Conservation (phyloP, 148 eudicot genomes). For the Vaccinium myrtillus region DNA sequence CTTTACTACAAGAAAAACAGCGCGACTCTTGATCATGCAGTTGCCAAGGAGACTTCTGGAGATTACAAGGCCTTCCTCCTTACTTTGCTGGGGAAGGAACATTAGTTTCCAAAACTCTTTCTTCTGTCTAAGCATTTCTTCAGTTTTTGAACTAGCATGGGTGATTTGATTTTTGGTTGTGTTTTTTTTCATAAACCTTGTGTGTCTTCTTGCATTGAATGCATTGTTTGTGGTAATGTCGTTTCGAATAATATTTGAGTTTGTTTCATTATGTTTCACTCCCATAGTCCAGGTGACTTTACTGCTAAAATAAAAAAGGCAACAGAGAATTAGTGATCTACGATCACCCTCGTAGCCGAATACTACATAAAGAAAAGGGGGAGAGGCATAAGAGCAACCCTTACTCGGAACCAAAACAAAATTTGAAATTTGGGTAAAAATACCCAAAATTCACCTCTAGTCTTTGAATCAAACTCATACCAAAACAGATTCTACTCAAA, state of each 20-base stretch:
- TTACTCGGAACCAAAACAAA: too few species aligned
- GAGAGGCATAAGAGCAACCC: too few species aligned
- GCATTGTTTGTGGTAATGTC: background rate
- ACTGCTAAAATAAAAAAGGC: background rate
- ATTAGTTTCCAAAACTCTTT: slow-evolving; percentile 19
- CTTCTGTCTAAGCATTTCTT: background rate
- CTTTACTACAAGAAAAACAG: slow-evolving; percentile 53
- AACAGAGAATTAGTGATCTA: background rate
- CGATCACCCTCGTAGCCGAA: too few species aligned
- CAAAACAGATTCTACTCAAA: too few species aligned
- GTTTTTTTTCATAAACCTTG: background rate
- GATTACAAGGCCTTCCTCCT: slow-evolving; percentile 78
- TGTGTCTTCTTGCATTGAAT: background rate
- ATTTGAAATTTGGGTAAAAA: too few species aligned
- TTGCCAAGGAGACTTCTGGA: slow-evolving; percentile 64
- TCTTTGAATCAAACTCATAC: too few species aligned
- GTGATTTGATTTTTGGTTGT: background rate
- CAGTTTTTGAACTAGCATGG: background rate
- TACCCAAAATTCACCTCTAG: too few species aligned
- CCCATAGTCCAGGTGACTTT: background rate
- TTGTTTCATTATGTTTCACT: background rate
- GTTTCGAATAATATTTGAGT: background rate
- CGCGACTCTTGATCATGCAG: slow-evolving; percentile 32
- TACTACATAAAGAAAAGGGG: too few species aligned
- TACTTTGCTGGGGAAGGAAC: slow-evolving; percentile 56